Conservation (phyloP, 495 filamentous ascomycete genomes). For the Daldinia grandis region DNA sequence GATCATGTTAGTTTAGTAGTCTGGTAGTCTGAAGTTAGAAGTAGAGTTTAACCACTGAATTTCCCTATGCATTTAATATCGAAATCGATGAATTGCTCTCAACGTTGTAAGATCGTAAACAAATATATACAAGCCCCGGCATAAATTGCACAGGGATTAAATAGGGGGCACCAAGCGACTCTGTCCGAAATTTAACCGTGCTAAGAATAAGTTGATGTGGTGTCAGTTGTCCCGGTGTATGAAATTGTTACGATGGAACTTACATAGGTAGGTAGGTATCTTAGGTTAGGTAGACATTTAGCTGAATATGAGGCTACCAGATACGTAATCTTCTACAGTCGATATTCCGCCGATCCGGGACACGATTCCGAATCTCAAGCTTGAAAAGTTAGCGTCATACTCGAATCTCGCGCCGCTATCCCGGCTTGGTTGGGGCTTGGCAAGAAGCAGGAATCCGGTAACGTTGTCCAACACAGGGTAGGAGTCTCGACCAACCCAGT, state of each 20-base stretch:
- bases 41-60: not conserved
- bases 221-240: too few species aligned
- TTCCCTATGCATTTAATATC: not conserved
- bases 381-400: not conserved
- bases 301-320: not conserved
- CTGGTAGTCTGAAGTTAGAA: not conserved
- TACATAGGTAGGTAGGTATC: too few species aligned
- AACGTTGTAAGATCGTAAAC: not conserved
- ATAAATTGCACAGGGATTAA: not conserved
- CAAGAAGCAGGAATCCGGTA: conserved; percentile 1
- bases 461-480: not conserved
- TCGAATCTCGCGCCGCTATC: conserved; percentile 24
- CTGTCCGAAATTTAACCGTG: not conserved
- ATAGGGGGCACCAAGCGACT: not conserved
- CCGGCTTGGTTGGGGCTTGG: conserved; percentile 16
- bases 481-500: not conserved
- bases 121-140: not conserved
- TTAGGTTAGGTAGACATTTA: not conserved
- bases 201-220: not conserved
- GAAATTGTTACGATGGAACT: not conserved
- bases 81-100: not conserved
- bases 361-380: conserved; percentile 8
- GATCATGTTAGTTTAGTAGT: not conserved
- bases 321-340: not conserved
- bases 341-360: conserved; percentile 17